phyloP scores from a whole-genome alignment of 441 rosid genomes.

The Corymbia calophylla region DNA sequence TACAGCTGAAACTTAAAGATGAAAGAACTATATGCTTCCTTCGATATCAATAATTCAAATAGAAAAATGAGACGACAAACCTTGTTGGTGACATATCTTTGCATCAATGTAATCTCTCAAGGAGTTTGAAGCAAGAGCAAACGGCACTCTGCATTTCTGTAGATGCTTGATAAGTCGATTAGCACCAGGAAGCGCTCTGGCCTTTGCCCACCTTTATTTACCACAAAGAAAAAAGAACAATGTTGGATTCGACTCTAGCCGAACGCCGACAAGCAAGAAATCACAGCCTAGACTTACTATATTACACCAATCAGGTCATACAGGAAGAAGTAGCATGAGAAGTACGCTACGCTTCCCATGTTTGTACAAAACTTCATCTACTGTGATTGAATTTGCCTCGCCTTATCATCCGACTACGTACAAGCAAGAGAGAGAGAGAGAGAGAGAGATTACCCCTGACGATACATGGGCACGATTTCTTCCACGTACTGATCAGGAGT shows the following conservation, averaged over 20 bases:
- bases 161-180: constrained; percentile 34
- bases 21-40: background rate
- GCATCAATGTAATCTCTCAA: constrained; percentile 21
- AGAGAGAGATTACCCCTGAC: constrained; percentile 12
- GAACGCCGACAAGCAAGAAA: background rate
- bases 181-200: constrained; percentile 35
- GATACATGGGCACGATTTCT: constrained; percentile 31
- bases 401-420: background rate
- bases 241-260: background rate
- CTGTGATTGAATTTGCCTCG: background rate
- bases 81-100: constrained; percentile 26
- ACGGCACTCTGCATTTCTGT: constrained; percentile 20
- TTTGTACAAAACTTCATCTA: background rate
- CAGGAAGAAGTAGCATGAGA: background rate
- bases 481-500: constrained; percentile 22
- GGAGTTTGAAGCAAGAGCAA: constrained; percentile 46
- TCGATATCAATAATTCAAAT: background rate
- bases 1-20: background rate
- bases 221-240: background rate
- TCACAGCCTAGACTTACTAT: background rate
- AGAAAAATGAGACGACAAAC: background rate
- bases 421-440: background rate
- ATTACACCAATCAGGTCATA: background rate
- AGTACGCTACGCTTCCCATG: background rate
- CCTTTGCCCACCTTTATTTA: constrained; percentile 19